Conservation (phyloP, 768 basidiomycete species). For the Boletus rex-veris region DNA sequence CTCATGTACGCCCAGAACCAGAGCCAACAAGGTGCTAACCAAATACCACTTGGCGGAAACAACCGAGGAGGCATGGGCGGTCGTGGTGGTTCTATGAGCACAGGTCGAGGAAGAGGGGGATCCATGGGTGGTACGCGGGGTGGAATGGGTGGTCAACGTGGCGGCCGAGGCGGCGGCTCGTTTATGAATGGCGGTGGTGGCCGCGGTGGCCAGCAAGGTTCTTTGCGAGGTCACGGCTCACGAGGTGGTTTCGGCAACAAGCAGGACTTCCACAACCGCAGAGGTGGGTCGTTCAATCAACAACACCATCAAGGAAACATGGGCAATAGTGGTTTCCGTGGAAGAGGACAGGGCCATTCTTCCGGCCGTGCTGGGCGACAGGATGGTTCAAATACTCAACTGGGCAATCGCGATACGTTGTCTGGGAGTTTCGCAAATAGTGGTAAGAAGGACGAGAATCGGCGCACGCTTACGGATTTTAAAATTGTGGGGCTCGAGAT, state of each 20-base stretch:
- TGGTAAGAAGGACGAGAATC: conserved; percentile 85
- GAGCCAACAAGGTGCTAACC: conserved; percentile 44
- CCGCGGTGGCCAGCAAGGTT: conserved; percentile 46
- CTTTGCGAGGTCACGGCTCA: conserved; percentile 60
- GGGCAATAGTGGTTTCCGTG: conserved; percentile 49
- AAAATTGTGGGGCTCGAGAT: conserved; percentile 91
- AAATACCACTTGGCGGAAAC: conserved; percentile 38
- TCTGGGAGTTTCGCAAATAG: conserved; percentile 42
- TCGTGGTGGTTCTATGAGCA: conserved; percentile 36
- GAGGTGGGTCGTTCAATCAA: conserved; percentile 58
- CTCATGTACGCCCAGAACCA: conserved; percentile 31
- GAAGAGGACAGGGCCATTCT: conserved; percentile 58
- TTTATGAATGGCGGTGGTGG: conserved; percentile 36
- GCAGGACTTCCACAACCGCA: conserved; percentile 62
- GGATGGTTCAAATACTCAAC: conserved; percentile 31
- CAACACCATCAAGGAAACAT: conserved; percentile 34
- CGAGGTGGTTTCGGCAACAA: conserved; percentile 62
- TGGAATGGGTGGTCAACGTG: conserved; percentile 41
- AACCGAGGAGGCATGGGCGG: conserved; percentile 46
- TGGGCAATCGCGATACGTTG: conserved; percentile 50
- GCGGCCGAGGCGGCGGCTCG: conserved; percentile 38
- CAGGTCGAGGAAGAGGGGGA: conserved; percentile 45
- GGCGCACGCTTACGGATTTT: conserved; percentile 95
- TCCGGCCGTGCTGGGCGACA: conserved; percentile 38
- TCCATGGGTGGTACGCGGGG: conserved; percentile 44